Evolutionary conservation across 768 basidiomycete species (phyloP), one percentile per base, ranked within the genome.

Genomic region (Lyophyllum atratum): DNA sequence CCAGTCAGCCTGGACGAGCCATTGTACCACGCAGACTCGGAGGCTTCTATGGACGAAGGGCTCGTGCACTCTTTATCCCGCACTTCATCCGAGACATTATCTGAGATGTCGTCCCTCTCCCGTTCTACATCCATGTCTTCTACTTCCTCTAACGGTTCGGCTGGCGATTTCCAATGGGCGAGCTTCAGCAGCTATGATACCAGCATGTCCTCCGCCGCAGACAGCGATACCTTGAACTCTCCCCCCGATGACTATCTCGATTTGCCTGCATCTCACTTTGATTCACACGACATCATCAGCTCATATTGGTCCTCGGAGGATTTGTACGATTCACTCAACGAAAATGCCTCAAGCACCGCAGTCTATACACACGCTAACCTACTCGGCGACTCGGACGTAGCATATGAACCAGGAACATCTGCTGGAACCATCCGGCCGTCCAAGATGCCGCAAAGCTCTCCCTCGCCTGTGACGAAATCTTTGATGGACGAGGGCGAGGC

Each of bases 351-450:
- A 40, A 10, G 48, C 22, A 45, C 47, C 15, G 45, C 55, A 6
- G 34, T 60, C 24, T 59, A 63, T 50, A 56, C 60, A 15, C 59
- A 63, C 48, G 24, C 53, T 25, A 51, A 58, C 25, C 31, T 60
- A 26, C 40, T 64, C 17, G 60, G 46, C 21, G 68, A 63, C 29
- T 54, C 60, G 7, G 62, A 50, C 22, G 64, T 71, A 21, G 66
- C 64, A 24, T 70, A 76, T 44, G 67, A 78, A 57, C 74, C 80
- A n/a, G 74, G 76, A n/a, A 76, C 78, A 14, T 79, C 82, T 28
- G 72, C 71, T 25, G 80, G 73, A 42, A 80, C 79, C 24, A 74
- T 80, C 52, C 70, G 78, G 21, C 69, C 68, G n/a, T 40, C 68
- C 26, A 52, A 47, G 54, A 25, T 52, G 14, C 43, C 19, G 45